Evolutionary conservation across 1,284 basidiomycete genomes (phyloP).

Genomic region (Microbotryum scabiosae): DNA sequence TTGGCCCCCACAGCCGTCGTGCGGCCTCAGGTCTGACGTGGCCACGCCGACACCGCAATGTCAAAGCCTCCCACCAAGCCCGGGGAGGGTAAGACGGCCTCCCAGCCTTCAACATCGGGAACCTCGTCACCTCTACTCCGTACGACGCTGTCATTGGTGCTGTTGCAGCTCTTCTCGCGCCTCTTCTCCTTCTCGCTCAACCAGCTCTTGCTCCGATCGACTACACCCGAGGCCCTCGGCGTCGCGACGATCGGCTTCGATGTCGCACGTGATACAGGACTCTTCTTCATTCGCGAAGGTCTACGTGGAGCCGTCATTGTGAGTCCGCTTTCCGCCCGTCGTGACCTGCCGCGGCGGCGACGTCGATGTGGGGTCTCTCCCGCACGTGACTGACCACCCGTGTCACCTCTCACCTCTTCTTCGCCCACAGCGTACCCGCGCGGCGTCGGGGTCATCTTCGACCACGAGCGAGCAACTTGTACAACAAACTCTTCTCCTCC

Average conservation of each 20-base stretch:
- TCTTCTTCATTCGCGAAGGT: conserved; percentile 87
- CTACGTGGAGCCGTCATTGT: conserved; percentile 68
- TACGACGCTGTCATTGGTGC: conserved; percentile 60
- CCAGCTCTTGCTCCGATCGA: conserved; percentile 73
- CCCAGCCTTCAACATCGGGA: no score
- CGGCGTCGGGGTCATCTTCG: background rate
- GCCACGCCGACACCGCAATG: no score
- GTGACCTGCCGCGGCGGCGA: background rate
- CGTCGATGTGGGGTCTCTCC: background rate
- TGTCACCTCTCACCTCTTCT: background rate
- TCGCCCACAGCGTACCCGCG: background rate
- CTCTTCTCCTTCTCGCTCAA: conserved; percentile 80
- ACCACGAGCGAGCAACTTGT: conserved; percentile 39
- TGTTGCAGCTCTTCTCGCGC: conserved; percentile 74
- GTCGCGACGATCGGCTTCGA: conserved; percentile 80
- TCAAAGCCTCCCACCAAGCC: no score
- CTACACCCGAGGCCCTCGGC: conserved; percentile 76
- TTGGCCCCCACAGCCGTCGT: no score
- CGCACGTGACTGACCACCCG: background rate
- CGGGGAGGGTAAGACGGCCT: no score
- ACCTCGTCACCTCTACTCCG: background rate
- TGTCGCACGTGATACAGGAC: conserved; percentile 72
- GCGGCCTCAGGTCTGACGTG: no score
- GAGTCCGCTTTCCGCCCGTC: background rate
- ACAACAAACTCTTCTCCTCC: conserved; percentile 45